Evolutionary conservation across 2,329 filamentous ascomycete genomes (phyloP), one percentile per base, ranked within the genome.

Genomic region (Pyrenochaeta sp.): DNA sequence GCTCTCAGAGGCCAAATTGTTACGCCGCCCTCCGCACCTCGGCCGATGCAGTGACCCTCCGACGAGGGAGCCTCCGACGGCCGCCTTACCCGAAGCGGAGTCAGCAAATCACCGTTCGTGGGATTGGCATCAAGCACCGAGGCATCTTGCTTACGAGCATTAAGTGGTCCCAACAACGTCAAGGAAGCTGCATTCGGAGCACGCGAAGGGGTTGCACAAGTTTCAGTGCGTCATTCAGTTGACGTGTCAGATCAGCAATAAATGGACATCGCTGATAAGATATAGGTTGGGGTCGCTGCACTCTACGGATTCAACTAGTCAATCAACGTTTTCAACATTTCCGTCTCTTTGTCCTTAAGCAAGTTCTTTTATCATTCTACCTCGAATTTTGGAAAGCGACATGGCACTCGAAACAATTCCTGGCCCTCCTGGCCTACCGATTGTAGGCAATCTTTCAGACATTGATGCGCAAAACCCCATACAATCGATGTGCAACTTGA

Each of bases 381-480:
- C 44, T 45, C 19, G 36, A 42, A 8, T 4, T 43, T 4, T 15
- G 3, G 9, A 15, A 30, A 8, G 24, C 37, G 28, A 36, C 22
- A 67, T 68, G 69, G 65, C 71, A 22, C 80, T 83, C 32, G 57
- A 59, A 42, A 56, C 59, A 2, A 89, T 92, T 52, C 89, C 90
- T 1, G 83, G 86, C 46, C 89, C 89, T 27, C 82, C 82, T 52
- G 87, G 86, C 2, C 78, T 90, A 54, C 90, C 88, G 1, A 73
- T 92, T 27, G 61, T 92, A 25, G 90, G 90, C 28, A 90, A 92
- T 65, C 71, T 90, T 30, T 78, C 80, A 52, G 87, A 90, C 62
- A 83, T 93, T 61, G 85, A 89, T 56, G 76, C 82, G 0, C 82
- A 84, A n/a, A 80, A 84, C 24, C 85, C 88, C 0, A 72, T 86